phyloP scores from a whole-genome alignment of 2,329 filamentous ascomycete species.

The Aspergillus transmontanensis region DNA sequence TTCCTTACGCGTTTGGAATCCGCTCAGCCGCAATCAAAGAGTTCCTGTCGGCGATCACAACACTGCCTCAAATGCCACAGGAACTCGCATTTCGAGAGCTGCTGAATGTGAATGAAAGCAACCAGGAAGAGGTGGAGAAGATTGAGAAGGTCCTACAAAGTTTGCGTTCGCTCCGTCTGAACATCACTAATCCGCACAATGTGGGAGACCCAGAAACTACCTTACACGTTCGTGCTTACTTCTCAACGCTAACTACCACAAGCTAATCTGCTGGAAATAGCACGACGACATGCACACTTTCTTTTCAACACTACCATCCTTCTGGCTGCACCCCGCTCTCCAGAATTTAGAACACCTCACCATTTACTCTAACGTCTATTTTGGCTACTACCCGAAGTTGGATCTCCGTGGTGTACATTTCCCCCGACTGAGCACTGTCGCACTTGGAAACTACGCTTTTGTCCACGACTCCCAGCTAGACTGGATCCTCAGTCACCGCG shows the following conservation, averaged over 20 bases:
- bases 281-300: slow-evolving; percentile 4
- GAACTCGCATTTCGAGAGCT: slow-evolving; percentile 10
- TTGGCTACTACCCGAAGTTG: slow-evolving; percentile 45
- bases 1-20: not conserved
- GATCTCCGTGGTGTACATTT: slow-evolving; percentile 40
- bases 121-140: not conserved
- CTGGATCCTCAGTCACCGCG: slow-evolving; percentile 47
- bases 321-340: slow-evolving; percentile 13
- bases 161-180: slow-evolving; percentile 9
- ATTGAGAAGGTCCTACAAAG: not conserved
- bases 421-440: slow-evolving; percentile 43
- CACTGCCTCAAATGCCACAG: not conserved
- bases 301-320: slow-evolving; percentile 4
- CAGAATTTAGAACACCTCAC: slow-evolving; percentile 39
- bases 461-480: slow-evolving; percentile 49
- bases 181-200: slow-evolving; percentile 6
- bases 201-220: not conserved
- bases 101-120: slow-evolving; percentile 10
- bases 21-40: slow-evolving; percentile 6
- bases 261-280: not conserved
- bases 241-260: not conserved
- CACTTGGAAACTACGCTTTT: slow-evolving; percentile 47
- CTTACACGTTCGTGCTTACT: not conserved
- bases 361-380: slow-evolving; percentile 44
- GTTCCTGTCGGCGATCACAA: not conserved